Percentiles rank a stretch among this genome's conserved stretches.
Conservation (phyloP, 176 grass and related monocot species). For the Triticum turgidum region DNA sequence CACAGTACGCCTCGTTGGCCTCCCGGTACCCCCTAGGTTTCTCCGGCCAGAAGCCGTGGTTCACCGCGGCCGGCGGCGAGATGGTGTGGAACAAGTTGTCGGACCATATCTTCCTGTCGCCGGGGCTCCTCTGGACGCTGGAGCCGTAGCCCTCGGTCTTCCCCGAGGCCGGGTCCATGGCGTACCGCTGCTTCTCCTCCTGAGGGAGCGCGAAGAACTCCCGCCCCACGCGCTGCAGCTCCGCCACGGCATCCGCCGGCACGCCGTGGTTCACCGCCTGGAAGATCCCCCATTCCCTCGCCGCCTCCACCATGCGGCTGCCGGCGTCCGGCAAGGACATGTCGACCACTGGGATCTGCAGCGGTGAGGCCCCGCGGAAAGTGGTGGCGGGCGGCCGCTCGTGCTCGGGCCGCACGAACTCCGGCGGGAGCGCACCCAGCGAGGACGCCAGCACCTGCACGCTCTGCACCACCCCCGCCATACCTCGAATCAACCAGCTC, state of each 20-base stretch:
- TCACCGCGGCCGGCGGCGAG: constrained; percentile 42
- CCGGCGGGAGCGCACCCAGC: constrained; percentile 35
- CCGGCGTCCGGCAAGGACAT: constrained; percentile 8
- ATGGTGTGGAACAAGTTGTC: constrained; percentile 75
- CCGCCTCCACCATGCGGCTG: constrained; percentile 29
- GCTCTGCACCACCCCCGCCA: not conserved
- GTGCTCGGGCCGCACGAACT: constrained; percentile 62
- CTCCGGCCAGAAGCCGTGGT: constrained; percentile 55
- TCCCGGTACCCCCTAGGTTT: constrained; percentile 34
- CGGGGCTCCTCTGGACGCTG: constrained; percentile 39
- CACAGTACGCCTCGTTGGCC: constrained; percentile 62
- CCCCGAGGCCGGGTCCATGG: constrained; percentile 36
- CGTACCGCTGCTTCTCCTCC: constrained; percentile 58
- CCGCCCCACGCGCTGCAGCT: constrained; percentile 68
- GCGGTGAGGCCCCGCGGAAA: constrained; percentile 27
- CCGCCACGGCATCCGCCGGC: constrained; percentile 35
- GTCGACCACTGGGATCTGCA: constrained; percentile 61
- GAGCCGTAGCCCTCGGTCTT: constrained; percentile 59
- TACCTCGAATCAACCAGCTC: not conserved
- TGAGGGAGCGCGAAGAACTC: constrained; percentile 76
- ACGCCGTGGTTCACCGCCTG: constrained; percentile 79
- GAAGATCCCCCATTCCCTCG: constrained; percentile 68
- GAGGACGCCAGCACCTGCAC: constrained; percentile 34
- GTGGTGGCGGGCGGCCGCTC: constrained; percentile 64
- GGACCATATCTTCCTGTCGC: constrained; percentile 68